phyloP scores from a whole-genome alignment of 1,139 yeast genomes.

The Pichia kudriavzevii region DNA sequence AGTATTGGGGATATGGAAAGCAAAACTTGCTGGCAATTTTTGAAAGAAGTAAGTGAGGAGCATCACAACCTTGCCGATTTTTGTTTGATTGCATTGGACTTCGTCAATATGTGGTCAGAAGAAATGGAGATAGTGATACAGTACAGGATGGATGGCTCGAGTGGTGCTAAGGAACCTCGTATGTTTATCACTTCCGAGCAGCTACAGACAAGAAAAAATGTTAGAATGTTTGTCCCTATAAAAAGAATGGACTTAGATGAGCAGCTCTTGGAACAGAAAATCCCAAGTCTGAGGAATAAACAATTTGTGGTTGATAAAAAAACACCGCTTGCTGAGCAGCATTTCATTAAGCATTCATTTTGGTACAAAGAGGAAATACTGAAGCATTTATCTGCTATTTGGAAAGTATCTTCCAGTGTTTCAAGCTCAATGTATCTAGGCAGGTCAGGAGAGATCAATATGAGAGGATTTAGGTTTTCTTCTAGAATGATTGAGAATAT shows the following conservation, averaged over 20 bases:
- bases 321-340: slow-evolving; percentile 45
- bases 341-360: slow-evolving; percentile 52
- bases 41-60: slow-evolving; percentile 20
- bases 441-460: slow-evolving; percentile 53
- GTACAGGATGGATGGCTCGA: slow-evolving; percentile 17
- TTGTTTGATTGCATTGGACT: slow-evolving; percentile 58
- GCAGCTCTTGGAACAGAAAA: slow-evolving; percentile 40
- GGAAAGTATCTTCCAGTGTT: slow-evolving; percentile 37
- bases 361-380: slow-evolving; percentile 74
- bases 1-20: slow-evolving; percentile 23
- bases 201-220: slow-evolving; percentile 30
- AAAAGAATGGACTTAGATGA: slow-evolving; percentile 42
- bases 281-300: slow-evolving; percentile 70
- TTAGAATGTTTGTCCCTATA: slow-evolving; percentile 64
- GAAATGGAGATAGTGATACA: slow-evolving; percentile 27
- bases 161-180: slow-evolving; percentile 3
- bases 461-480: slow-evolving; percentile 58
- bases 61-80: slow-evolving; percentile 39
- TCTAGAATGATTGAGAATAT: slow-evolving; percentile 45
- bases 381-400: slow-evolving; percentile 50
- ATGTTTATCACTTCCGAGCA: slow-evolving; percentile 29
- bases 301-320: slow-evolving; percentile 66
- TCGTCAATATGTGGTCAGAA: slow-evolving; percentile 64
- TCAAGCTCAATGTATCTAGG: slow-evolving; percentile 21
- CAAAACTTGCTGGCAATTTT: slow-evolving; percentile 28